These are phyloP conservation scores for Coemansia sp. DNA, from an alignment of 192 early-diverging fungal species.

Conservation along the genomic window DNA sequence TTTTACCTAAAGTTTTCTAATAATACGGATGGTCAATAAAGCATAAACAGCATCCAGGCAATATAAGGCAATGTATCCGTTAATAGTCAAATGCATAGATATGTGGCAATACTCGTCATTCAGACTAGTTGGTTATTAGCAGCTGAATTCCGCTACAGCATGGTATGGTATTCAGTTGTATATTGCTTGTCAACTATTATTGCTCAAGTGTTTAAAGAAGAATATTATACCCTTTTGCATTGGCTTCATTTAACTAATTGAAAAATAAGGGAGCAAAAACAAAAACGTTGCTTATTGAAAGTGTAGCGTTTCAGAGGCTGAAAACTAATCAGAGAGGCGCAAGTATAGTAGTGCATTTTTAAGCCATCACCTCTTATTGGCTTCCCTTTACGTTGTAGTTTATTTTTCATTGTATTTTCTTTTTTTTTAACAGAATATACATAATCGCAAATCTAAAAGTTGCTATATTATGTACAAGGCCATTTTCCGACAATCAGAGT, in stretches of 20 bases:
- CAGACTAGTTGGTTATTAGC: background rate
- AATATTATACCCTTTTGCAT: background rate
- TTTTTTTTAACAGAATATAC: background rate
- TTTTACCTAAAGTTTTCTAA: background rate
- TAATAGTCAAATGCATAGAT: background rate
- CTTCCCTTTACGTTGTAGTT: background rate
- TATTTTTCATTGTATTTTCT: background rate
- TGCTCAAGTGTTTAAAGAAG: background rate
- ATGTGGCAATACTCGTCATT: background rate
- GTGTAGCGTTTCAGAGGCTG: background rate
- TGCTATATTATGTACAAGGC: too few species aligned
- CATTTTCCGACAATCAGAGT: too few species aligned
- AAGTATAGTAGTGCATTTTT: background rate
- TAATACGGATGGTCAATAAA: background rate
- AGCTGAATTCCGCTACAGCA: background rate
- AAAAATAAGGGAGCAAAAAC: background rate
- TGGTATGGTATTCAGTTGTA: background rate
- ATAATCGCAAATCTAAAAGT: too few species aligned
- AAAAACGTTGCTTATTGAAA: background rate
- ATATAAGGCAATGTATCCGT: background rate
- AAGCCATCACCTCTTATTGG: background rate
- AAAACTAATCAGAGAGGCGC: background rate
- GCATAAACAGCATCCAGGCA: background rate
- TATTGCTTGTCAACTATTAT: background rate
- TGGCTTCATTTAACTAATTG: background rate